Evolutionary conservation across 163 green algal species (phyloP), one percentile per base, ranked within the genome.

Genomic region (Scenedesmus sp.): DNA sequence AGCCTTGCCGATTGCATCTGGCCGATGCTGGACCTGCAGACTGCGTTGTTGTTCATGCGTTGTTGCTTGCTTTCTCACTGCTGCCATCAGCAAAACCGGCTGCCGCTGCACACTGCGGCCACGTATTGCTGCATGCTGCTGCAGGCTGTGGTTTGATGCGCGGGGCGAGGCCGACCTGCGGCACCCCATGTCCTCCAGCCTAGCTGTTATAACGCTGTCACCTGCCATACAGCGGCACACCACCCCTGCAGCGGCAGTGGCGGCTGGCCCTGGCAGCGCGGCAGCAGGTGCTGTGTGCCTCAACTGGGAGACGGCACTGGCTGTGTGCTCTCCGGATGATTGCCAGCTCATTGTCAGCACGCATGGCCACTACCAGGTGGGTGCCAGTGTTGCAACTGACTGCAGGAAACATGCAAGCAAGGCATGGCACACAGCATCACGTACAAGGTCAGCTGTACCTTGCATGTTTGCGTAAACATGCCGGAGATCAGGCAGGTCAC

Each of bases 61-160:
- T 15, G 26, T 10, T 56, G 9, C 20, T 9, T 8, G 20, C 20
- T 7, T 10, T 52, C 23, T 55, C 26, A 56, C n/a, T 56, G 55
- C 2, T 82, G 26, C 4, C 26, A 57, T 82, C n/a, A 57, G 56
- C 4, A 16, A 20, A 82, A 55, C 66, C 2, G 26, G 66, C 16
- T 34, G 66, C 6, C 2, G 18, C 66, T 76, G 18, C 66, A 76
- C 7, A 5, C 16, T 34, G 70, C 70, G 46, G 70, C 23, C 3
- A 76, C 70, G 0, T 46, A 0, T 52, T 23, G 52, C 79, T 86
- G 34, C 52, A 57, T 86, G 18, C 79, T 86, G 54, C 56, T 34
- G n/a, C 85, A 90, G 85, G 52, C 20, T 90, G 16, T 83, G 52
- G 16, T 82, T 90, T 90, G 85, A 90, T 26, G 85, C 85, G 20